phyloP scores from a whole-genome alignment of 768 basidiomycete species.

The Boletus reticulatus region DNA sequence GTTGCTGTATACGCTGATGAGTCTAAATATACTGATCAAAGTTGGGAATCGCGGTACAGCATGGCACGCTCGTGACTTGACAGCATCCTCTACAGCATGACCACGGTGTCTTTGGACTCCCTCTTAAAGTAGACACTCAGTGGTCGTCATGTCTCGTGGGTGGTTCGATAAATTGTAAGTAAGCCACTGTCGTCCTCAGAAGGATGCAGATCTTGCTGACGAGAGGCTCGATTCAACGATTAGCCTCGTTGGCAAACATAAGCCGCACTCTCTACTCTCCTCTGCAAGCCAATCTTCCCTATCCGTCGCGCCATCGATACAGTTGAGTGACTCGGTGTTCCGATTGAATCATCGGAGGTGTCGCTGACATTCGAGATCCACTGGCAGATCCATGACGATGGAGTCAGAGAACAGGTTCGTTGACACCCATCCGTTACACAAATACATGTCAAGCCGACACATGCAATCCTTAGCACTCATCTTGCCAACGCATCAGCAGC shows the following conservation, averaged over 20 bases:
- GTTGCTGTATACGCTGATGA: too few relatives aligned
- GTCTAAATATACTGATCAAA: too few relatives aligned
- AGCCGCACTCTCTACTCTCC: neutral
- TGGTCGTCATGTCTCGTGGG: neutral
- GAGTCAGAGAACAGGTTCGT: slow-evolving; percentile 5
- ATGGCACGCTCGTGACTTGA: neutral
- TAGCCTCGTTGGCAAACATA: slow-evolving; percentile 1
- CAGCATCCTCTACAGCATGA: neutral
- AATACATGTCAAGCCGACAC: too few relatives aligned
- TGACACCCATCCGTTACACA: neutral
- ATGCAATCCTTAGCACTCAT: neutral
- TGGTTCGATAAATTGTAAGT: slow-evolving; percentile 12
- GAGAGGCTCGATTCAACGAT: neutral
- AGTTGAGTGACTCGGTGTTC: slow-evolving; percentile 11
- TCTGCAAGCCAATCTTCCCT: neutral
- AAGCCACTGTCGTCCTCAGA: neutral
- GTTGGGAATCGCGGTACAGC: neutral
- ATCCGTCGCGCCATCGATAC: neutral
- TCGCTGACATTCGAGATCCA: neutral
- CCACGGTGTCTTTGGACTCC: neutral
- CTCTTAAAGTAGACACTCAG: neutral
- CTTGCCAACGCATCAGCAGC: neutral
- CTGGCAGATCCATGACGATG: slow-evolving; percentile 7
- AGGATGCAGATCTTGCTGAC: neutral
- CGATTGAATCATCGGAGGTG: neutral